These are phyloP conservation scores for Stipa capillata DNA, from an alignment of 176 grass and related monocot species.

Conservation along the genomic window DNA sequence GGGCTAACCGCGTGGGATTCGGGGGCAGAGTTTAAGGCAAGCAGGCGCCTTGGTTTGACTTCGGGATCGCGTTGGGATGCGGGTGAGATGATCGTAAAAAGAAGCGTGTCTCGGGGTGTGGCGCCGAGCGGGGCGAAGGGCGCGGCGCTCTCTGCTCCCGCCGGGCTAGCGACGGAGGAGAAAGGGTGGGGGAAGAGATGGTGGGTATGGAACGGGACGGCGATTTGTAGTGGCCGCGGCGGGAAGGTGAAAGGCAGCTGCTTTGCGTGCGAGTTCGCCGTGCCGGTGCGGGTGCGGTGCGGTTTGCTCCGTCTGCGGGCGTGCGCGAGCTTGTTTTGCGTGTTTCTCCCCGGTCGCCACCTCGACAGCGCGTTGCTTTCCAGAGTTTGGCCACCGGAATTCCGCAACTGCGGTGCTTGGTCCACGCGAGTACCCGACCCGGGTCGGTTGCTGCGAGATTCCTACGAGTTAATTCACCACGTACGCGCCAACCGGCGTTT, in stretches of 20 bases:
- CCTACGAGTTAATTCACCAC: too few species aligned
- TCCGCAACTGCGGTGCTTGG: too few species aligned
- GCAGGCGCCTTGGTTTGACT: slow-evolving; percentile 19
- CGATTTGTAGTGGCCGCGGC: neutral
- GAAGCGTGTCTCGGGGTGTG: slow-evolving; percentile 11
- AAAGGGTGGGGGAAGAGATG: neutral
- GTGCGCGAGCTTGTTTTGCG: neutral
- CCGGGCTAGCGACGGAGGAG: neutral
- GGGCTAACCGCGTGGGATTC: neutral
- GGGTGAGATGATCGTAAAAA: neutral
- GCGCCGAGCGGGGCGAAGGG: neutral
- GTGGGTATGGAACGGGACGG: neutral
- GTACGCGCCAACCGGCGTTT: too few species aligned
- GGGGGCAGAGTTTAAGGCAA: neutral
- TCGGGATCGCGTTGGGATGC: slow-evolving; percentile 5
- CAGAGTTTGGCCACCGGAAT: too few species aligned
- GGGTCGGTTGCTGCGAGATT: too few species aligned
- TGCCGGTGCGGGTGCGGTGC: slow-evolving; percentile 1
- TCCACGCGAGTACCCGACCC: too few species aligned
- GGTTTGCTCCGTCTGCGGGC: neutral
- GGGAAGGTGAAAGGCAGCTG: neutral
- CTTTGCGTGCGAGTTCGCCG: slow-evolving; percentile 5
- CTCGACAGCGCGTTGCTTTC: too few species aligned
- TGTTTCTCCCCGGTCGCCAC: neutral
- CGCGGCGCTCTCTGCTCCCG: neutral